Conservation (phyloP, 1,139 yeast genomes). For the Pichia sp. region DNA sequence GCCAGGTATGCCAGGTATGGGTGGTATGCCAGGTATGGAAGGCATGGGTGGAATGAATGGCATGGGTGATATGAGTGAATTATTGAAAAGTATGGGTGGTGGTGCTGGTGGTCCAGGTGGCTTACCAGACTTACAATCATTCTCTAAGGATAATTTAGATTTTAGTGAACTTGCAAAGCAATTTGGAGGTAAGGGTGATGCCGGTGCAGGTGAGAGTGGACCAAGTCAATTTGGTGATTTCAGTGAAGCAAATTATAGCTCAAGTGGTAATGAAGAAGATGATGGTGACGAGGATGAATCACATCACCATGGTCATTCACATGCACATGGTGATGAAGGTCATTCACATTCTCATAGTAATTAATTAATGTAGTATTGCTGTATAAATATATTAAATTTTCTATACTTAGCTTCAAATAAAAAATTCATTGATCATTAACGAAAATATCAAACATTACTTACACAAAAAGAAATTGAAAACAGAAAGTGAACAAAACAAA, state of each 20-base stretch:
- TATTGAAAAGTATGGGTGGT: slow-evolving; percentile 1
- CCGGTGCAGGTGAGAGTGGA: slow-evolving; percentile 10
- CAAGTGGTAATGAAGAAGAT: slow-evolving; percentile 28
- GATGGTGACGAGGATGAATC: slow-evolving; percentile 17
- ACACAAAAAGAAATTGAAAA: not conserved
- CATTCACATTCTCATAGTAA: not conserved
- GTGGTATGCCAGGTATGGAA: slow-evolving; percentile 30
- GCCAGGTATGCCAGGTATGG: slow-evolving; percentile 3
- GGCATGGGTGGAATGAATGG: slow-evolving; percentile 9
- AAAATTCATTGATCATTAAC: not conserved
- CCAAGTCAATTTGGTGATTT: slow-evolving; percentile 15
- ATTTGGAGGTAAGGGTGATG: slow-evolving; percentile 19
- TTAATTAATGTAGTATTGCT: not conserved
- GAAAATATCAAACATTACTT: not conserved
- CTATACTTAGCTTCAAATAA: not conserved
- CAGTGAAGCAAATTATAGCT: slow-evolving; percentile 20
- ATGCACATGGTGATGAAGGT: not conserved
- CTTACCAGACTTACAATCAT: slow-evolving; percentile 17
- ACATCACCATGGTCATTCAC: not conserved
- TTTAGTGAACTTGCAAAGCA: slow-evolving; percentile 24
- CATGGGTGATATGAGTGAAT: slow-evolving; percentile 3
- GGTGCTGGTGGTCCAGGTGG: not conserved
- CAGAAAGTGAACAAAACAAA: not conserved
- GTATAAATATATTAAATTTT: not conserved
- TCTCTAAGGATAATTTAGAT: slow-evolving; percentile 19